Percentiles rank a stretch among this genome's conserved stretches.
Evolutionary conservation across 2,329 filamentous ascomycete species (phyloP).

Genomic region (Fusarium bulbicola): DNA sequence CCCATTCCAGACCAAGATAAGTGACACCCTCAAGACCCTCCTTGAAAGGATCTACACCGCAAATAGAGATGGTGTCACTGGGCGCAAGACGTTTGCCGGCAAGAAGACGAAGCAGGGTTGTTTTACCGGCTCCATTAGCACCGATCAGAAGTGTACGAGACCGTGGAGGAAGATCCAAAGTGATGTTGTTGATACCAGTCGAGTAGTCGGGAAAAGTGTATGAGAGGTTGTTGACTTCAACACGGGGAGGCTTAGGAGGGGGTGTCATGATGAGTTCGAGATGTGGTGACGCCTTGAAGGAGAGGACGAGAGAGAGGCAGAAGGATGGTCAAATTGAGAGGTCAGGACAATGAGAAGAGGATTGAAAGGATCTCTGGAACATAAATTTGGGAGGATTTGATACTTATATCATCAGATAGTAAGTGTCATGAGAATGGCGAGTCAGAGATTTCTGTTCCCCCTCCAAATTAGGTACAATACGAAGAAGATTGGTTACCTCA

Average conservation of each 20-base stretch:
- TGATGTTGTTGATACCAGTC: slow-evolving; percentile 78
- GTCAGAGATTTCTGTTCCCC: slow-evolving; percentile 28
- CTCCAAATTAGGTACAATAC: neutral
- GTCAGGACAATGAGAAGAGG: neutral
- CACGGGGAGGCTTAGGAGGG: slow-evolving; percentile 60
- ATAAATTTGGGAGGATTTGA: neutral
- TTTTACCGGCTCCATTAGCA: slow-evolving; percentile 97
- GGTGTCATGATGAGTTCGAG: slow-evolving; percentile 40
- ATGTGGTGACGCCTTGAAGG: slow-evolving; percentile 5
- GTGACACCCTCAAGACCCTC: slow-evolving; percentile 91
- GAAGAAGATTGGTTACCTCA: slow-evolving; percentile 9
- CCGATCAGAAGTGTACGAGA: slow-evolving; percentile 93
- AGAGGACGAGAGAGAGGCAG: neutral
- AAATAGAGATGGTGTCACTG: slow-evolving; percentile 75
- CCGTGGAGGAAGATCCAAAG: slow-evolving; percentile 78
- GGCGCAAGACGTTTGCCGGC: slow-evolving; percentile 95
- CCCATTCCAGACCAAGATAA: slow-evolving; percentile 97
- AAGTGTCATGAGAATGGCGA: slow-evolving; percentile 1
- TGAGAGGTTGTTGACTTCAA: slow-evolving; percentile 78
- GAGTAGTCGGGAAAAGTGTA: slow-evolving; percentile 91
- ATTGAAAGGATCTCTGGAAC: neutral
- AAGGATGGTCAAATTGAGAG: neutral
- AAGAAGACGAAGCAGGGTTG: slow-evolving; percentile 91
- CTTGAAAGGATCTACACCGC: slow-evolving; percentile 90
- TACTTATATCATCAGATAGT: neutral